Evolutionary conservation across 2,329 filamentous ascomycete species (phyloP), one percentile per base, ranked within the genome.

Genomic region (Juglanconis juglandina): DNA sequence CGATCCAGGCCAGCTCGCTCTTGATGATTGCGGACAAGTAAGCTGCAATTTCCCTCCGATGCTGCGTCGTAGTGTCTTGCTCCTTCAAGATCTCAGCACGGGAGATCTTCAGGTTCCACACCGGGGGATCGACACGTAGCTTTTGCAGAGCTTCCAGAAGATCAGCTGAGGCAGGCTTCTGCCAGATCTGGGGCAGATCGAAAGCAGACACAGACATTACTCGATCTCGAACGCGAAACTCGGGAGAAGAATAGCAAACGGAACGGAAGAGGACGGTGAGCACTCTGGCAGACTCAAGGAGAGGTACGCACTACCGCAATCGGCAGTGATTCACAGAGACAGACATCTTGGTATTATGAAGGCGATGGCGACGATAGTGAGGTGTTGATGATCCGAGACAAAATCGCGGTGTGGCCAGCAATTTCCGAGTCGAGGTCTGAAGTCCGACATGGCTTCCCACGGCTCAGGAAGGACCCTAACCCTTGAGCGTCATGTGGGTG

Each of bases 181-280:
- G 84, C 81, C 92, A 91, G 64, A 94, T 81, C 69, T 92, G 90
- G n/a, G 92, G 91, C 33, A 96, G 84, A 69, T 94, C 90, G 60
- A 75, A 74, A 59, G 75, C 68, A 56, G 75, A 69, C 37, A 74
- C 65, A 32, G 67, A 69, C 72, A 74, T 75, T 30, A 7, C 50
- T 14, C 9, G 34, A 30, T 10, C 3, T 6, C 13, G 39, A 4
- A n/a, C 24, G 42, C 30, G 39, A 13, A 24, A 33, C 33, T 4
- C 3, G 46, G 24, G 17, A 39, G n/a, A 48, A 13, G 47, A 48
- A 13, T 46, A 11, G 17, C 17, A n/a, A 30, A 33, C 10, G 4
- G 13, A 51, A 14, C 6, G 14, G 8, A 5, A 13, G 14, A 39
- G 37, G 37, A 39, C 37, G 37, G 37, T 24, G 24, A 24, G 24